Conservation (phyloP, 2,329 filamentous ascomycete species). For the Bisporella sp. region DNA sequence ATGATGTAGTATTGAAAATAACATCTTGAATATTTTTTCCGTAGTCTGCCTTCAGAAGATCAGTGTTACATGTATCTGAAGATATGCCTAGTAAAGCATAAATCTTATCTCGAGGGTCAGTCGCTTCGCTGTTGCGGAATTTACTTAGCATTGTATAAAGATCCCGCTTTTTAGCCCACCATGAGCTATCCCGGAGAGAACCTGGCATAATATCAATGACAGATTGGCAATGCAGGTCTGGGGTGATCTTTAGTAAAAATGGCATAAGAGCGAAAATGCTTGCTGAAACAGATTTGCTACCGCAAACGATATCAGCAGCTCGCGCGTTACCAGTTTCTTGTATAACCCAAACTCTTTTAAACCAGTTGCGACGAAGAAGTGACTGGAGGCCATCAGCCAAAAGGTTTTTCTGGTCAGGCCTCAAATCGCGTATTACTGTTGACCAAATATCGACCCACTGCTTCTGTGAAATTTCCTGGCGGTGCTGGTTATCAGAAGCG, state of each 20-base stretch:
- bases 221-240: conserved; percentile 4
- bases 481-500: background rate
- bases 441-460: background rate
- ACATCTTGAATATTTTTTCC: conserved; percentile 7
- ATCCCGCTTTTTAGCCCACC: conserved; percentile 7
- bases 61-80: conserved; percentile 4
- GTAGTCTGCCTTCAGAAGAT: conserved; percentile 9
- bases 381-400: background rate
- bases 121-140: conserved; percentile 7
- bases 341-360: conserved; percentile 5
- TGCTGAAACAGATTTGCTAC: conserved; percentile 7
- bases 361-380: background rate
- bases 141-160: conserved; percentile 6
- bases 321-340: conserved; percentile 6
- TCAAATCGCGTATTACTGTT: background rate
- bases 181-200: conserved; percentile 2
- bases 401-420: background rate
- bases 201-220: conserved; percentile 8
- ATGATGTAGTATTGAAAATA: conserved; percentile 9
- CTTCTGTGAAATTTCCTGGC: background rate
- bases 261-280: conserved; percentile 3
- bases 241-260: conserved; percentile 3
- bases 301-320: conserved; percentile 3
- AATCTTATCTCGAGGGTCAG: conserved; percentile 6
- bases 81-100: conserved; percentile 8